Evolutionary conservation across 2,329 filamentous ascomycete genomes (phyloP).

Genomic region (Fusarium sp.): DNA sequence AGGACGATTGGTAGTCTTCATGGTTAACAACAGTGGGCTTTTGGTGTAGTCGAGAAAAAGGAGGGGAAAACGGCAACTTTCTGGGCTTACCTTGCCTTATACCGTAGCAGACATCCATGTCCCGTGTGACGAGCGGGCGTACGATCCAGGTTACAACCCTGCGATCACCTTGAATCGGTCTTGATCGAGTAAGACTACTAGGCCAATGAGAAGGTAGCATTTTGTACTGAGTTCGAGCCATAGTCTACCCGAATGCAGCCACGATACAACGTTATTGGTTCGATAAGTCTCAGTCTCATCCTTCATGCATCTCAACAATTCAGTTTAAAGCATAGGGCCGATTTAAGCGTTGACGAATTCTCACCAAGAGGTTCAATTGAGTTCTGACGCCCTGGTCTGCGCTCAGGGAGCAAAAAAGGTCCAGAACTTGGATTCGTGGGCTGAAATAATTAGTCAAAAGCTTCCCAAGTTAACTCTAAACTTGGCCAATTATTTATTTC

Average conservation of each 20-base stretch:
- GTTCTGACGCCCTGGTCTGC: no score
- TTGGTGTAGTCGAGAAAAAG: neutral
- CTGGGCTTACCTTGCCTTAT: neutral
- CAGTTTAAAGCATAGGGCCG: neutral
- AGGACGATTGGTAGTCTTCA: slow-evolving; percentile 47
- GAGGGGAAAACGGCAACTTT: neutral
- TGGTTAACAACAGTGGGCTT: neutral
- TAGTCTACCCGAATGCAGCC: neutral
- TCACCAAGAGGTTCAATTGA: no score
- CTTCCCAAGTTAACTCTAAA: no score
- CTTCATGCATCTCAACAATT: neutral
- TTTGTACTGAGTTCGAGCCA: neutral
- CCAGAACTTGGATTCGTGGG: no score
- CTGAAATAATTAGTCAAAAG: no score
- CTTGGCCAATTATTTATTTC: no score
- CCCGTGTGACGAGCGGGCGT: neutral
- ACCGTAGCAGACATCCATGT: neutral
- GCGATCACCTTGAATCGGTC: neutral
- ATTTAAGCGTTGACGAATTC: neutral
- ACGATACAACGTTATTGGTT: neutral
- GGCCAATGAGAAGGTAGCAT: slow-evolving; percentile 3
- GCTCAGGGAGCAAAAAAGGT: no score
- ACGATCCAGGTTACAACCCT: neutral
- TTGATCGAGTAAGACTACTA: slow-evolving; percentile 1
- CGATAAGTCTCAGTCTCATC: neutral